phyloP scores from a whole-genome alignment of 2,329 filamentous ascomycete species.

The Diaporthe sp. region DNA sequence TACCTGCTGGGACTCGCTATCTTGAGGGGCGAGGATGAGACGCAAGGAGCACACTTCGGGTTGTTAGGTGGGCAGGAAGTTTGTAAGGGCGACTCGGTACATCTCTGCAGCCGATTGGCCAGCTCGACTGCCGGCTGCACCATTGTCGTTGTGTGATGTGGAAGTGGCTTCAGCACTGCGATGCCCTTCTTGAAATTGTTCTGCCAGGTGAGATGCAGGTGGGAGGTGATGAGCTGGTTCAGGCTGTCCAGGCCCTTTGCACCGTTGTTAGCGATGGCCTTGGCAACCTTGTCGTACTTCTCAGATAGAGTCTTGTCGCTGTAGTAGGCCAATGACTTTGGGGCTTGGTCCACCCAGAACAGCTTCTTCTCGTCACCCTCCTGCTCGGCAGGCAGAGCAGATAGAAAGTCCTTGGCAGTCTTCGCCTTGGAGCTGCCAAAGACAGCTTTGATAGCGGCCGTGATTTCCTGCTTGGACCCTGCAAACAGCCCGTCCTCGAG shows the following conservation, averaged over 20 bases:
- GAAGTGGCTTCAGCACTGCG: slow-evolving; percentile 83
- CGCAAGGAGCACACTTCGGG: slow-evolving; percentile 81
- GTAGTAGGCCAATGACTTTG: slow-evolving; percentile 84
- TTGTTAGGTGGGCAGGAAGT: slow-evolving; percentile 87
- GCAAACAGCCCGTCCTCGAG: slow-evolving; percentile 81
- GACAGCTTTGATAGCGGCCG: slow-evolving; percentile 72
- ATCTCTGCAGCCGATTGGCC: slow-evolving; percentile 81
- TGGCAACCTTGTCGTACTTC: slow-evolving; percentile 77
- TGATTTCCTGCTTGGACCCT: slow-evolving; percentile 75
- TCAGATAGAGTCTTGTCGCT: slow-evolving; percentile 71
- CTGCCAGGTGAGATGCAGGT: slow-evolving; percentile 89
- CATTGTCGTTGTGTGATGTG: slow-evolving; percentile 80
- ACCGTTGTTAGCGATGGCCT: slow-evolving; percentile 70
- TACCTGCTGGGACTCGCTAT: slow-evolving; percentile 78
- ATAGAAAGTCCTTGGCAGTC: slow-evolving; percentile 73
- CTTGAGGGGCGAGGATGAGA: slow-evolving; percentile 72
- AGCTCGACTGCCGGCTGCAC: slow-evolving; percentile 79
- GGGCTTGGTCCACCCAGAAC: slow-evolving; percentile 75
- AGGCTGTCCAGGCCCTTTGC: slow-evolving; percentile 76
- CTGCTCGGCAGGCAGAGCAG: slow-evolving; percentile 62
- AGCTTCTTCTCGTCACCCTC: slow-evolving; percentile 58
- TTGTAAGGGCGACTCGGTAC: slow-evolving; percentile 79
- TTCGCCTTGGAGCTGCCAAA: slow-evolving; percentile 69
- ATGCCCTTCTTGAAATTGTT: slow-evolving; percentile 83
- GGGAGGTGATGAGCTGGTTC: slow-evolving; percentile 83